These are phyloP conservation scores for Calonectria henricotiae DNA, from an alignment of 2,329 filamentous ascomycete species.

Conservation along the genomic window DNA sequence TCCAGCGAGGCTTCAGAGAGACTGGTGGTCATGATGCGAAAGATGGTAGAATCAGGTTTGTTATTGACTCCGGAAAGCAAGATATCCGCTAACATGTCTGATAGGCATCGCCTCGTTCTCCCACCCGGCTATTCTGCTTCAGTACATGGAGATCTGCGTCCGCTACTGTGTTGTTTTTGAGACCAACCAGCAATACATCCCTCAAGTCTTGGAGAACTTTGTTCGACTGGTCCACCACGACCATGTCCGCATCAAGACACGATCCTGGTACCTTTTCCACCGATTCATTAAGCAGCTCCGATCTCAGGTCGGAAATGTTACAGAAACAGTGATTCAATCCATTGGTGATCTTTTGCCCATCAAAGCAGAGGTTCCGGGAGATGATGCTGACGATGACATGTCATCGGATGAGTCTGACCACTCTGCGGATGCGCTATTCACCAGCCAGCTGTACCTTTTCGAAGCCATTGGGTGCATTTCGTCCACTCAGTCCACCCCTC, in stretches of 20 bases:
- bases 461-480: constrained; percentile 95
- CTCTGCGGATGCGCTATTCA: constrained; percentile 92
- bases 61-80: constrained; percentile 33
- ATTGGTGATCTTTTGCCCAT: constrained; percentile 91
- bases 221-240: constrained; percentile 91
- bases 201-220: constrained; percentile 91
- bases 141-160: constrained; percentile 99
- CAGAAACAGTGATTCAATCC: constrained; percentile 92
- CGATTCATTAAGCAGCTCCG: constrained; percentile 92
- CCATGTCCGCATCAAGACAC: constrained; percentile 87
- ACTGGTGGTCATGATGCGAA: constrained; percentile 92
- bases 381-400: constrained; percentile 89
- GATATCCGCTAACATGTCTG: constrained; percentile 40
- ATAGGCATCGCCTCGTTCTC: constrained; percentile 87
- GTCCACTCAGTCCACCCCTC: constrained; percentile 82
- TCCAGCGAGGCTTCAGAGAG: constrained; percentile 85
- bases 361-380: constrained; percentile 87
- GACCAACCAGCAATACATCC: constrained; percentile 84
- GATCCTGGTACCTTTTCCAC: constrained; percentile 98
- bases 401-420: constrained; percentile 94
- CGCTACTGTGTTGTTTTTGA: constrained; percentile 96
- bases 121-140: constrained; percentile 92
- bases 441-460: constrained; percentile 92
- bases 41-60: constrained; percentile 93
- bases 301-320: constrained; percentile 87